These are phyloP conservation scores for Phytophthora meadii DNA, from an alignment of 352 stramenopile genomes.

Conservation along the genomic window DNA sequence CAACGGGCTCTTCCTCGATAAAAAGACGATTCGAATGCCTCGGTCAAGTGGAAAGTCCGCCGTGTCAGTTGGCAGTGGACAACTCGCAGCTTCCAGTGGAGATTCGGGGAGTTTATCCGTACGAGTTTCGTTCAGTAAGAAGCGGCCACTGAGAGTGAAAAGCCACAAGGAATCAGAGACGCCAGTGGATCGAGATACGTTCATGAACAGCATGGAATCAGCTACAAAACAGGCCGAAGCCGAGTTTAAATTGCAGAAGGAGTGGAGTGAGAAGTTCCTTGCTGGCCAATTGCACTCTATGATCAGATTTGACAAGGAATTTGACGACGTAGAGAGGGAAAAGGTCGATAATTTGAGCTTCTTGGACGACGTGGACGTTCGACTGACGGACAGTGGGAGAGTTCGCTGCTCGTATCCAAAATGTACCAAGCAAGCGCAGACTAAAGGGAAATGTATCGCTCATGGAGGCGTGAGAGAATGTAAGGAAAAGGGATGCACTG, in stretches of 20 bases:
- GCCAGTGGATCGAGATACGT: constrained; percentile 1
- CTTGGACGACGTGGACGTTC: not conserved
- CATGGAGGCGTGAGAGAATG: constrained; percentile 28
- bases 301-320: constrained; percentile 15
- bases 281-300: constrained; percentile 29
- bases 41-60: constrained; percentile 1
- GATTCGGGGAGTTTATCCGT: constrained; percentile 16
- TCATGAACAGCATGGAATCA: constrained; percentile 22
- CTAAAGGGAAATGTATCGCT: constrained; percentile 31
- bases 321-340: constrained; percentile 2
- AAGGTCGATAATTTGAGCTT: constrained; percentile 3
- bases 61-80: constrained; percentile 1
- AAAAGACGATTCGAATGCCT: constrained; percentile 13
- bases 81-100: constrained; percentile 13
- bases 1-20: constrained; percentile 18
- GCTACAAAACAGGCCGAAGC: constrained; percentile 17
- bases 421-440: constrained; percentile 29
- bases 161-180: not conserved
- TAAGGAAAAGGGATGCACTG: constrained; percentile 15
- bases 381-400: constrained; percentile 4
- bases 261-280: constrained; percentile 14
- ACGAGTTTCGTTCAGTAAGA: constrained; percentile 15
- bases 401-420: constrained; percentile 20
- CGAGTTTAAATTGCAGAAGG: constrained; percentile 20
- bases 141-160: not conserved